phyloP scores from a whole-genome alignment of 352 stramenopile species.

The Phytopythium cucurbitacearum region DNA sequence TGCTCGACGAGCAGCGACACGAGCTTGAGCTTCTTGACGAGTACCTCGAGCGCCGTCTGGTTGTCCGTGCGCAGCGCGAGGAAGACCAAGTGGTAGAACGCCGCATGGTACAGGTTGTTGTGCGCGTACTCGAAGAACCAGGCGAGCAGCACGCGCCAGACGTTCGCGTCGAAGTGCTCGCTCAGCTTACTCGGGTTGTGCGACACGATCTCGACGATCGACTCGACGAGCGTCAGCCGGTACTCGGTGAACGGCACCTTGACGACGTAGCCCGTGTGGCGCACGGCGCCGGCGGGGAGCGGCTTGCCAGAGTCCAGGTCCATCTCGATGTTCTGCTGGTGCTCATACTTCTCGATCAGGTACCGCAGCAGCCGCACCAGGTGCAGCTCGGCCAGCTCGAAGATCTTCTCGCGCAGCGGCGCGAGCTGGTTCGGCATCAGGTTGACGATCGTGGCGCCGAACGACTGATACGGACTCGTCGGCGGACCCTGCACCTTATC shows the following conservation, averaged over 20 bases:
- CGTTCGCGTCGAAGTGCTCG: conserved; percentile 70
- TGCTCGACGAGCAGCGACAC: conserved; percentile 82
- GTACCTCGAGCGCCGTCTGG: conserved; percentile 66
- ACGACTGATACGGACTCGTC: conserved; percentile 83
- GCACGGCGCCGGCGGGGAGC: conserved; percentile 56
- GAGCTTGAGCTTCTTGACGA: conserved; percentile 88
- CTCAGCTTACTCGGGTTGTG: conserved; percentile 69
- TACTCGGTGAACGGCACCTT: conserved; percentile 89
- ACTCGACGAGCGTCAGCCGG: conserved; percentile 78
- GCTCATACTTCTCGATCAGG: conserved; percentile 71
- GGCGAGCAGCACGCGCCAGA: conserved; percentile 82
- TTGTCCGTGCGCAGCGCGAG: conserved; percentile 85
- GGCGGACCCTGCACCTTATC: conserved; percentile 77
- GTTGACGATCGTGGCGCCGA: conserved; percentile 82
- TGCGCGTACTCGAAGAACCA: conserved; percentile 92
- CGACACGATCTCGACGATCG: conserved; percentile 82
- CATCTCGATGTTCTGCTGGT: conserved; percentile 80
- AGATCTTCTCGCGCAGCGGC: conserved; percentile 67
- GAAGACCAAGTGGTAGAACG: conserved; percentile 89
- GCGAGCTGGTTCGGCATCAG: conserved; percentile 78
- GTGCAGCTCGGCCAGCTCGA: conserved; percentile 57
- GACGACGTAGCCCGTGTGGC: conserved; percentile 86
- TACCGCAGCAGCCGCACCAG: conserved; percentile 67
- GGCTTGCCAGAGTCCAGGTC: conserved; percentile 49
- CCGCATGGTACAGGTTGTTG: conserved; percentile 89